A percentile compares a stretch with the other conserved stretches of the same genome.
phyloP scores from a whole-genome alignment of 371 early-diverging fungal genomes.

The Mortierella sp. region DNA sequence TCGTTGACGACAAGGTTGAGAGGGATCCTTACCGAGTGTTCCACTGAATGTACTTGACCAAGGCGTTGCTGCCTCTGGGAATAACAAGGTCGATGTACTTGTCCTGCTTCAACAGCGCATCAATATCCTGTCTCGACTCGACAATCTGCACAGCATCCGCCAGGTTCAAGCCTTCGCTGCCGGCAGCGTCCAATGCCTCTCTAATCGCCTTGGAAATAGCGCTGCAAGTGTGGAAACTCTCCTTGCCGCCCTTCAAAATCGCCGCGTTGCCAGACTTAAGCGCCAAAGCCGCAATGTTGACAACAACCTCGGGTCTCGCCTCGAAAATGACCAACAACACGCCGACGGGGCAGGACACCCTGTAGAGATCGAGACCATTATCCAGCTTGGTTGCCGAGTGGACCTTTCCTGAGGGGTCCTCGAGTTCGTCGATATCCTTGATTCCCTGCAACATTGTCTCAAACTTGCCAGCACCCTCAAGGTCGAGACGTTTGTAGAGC shows the following conservation, averaged over 20 bases:
- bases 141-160: constrained; percentile 90
- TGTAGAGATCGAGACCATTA: constrained; percentile 86
- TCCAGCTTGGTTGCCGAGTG: constrained; percentile 87
- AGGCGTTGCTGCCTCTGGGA: constrained; percentile 92
- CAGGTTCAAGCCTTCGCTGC: constrained; percentile 61
- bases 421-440: constrained; percentile 85
- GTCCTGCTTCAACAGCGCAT: constrained; percentile 87
- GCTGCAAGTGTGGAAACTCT: constrained; percentile 83
- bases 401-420: constrained; percentile 90
- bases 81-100: constrained; percentile 95
- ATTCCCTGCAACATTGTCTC: constrained; percentile 91
- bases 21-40: constrained; percentile 76
- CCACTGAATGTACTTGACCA: constrained; percentile 92
- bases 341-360: constrained; percentile 94
- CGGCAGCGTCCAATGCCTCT: constrained; percentile 75
- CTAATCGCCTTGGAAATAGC: constrained; percentile 83
- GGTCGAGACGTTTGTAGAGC: constrained; percentile 92
- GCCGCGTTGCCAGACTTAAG: constrained; percentile 97
- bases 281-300: constrained; percentile 95
- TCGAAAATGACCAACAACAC: constrained; percentile 97
- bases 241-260: constrained; percentile 96
- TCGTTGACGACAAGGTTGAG: constrained; percentile 15
- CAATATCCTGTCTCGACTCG: constrained; percentile 89
- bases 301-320: constrained; percentile 98
- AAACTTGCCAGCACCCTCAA: constrained; percentile 88